Percentiles rank a stretch among this genome's conserved stretches.
These are phyloP conservation scores for Ceratonia siliqua DNA, from an alignment of 306 rosid species.

Conservation along the genomic window DNA sequence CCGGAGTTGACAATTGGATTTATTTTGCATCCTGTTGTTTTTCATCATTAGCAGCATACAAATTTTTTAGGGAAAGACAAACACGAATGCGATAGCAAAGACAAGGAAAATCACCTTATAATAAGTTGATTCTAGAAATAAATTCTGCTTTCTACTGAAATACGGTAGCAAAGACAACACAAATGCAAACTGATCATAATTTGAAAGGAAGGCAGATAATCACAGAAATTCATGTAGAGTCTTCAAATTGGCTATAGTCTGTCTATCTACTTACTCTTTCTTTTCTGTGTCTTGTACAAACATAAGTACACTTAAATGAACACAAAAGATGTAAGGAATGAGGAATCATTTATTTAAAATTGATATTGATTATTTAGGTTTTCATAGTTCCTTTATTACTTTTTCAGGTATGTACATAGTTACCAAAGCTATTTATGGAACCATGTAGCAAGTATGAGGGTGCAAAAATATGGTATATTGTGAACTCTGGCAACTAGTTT, in stretches of 20 bases:
- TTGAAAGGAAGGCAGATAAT: not conserved
- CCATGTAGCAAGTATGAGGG: slow-evolving; percentile 88
- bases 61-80: not conserved
- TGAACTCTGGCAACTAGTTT: slow-evolving; percentile 6
- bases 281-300: not conserved
- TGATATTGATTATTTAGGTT: slow-evolving; percentile 8
- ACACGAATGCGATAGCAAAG: no score
- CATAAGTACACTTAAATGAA: not conserved
- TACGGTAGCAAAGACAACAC: not conserved
- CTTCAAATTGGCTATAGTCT: slow-evolving; percentile 17
- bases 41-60: not conserved
- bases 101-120: not conserved
- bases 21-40: not conserved
- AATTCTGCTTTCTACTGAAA: not conserved
- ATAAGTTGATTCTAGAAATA: not conserved
- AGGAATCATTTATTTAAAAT: slow-evolving; percentile 13
- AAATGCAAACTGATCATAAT: slow-evolving; percentile 17
- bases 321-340: slow-evolving; percentile 8
- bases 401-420: slow-evolving; percentile 89
- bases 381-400: not conserved
- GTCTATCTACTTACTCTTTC: slow-evolving; percentile 15
- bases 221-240: slow-evolving; percentile 2
- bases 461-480: slow-evolving; percentile 80
- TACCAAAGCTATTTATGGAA: slow-evolving; percentile 98
- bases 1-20: slow-evolving; percentile 12